Base-by-base conservation (phyloP, 129 eudicot genomes). In the Tanacetum coccineum region DNA sequence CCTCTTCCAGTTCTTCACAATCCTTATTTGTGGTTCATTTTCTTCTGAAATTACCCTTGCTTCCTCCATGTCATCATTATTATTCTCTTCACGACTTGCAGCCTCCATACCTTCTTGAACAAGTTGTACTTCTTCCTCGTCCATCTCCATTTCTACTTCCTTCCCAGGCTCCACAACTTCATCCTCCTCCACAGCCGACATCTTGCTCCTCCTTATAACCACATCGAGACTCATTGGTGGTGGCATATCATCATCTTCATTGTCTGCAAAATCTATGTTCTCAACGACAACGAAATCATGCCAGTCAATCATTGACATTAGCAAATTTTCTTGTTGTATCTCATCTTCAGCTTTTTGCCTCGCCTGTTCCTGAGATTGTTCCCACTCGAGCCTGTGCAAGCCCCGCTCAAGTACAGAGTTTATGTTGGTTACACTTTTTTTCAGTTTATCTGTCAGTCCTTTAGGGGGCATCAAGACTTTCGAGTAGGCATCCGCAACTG, bases 121-220 rank as follows among this genome's bases (percentile, higher is more conserved):
- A 53, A 87, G 86, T 47, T 90, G 87, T 47, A 90, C 89, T 79
- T 87, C 97, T 59, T 90, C 97, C 71, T 84, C 97, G 61, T 90
- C 97, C 97, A 91, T 91, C 54, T 91, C 97, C 97, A 90, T 90
- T 76, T 90, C 97, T 1, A 87, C 85, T 75, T 84, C 95, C 87
- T 87, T 90, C 53, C 95, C 93, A 19, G 87, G 86, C 77, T 87
- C 97, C 70, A 83, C 80, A 64, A 75, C 45, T 67, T 83, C 97
- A 62, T 81, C 93, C 63, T 77, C 95, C 64, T 78, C 93, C 59
- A 67, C 59, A 17, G 83, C 53, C 1, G 93, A 66, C 70, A 82
- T 71, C 81, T 87, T 91, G 79, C 93, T 91, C 79, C 97, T 76
- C 72, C 97, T 70, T 58, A 87, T 83, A 63, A 91, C 96, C 74